A percentile compares a stretch with the other conserved stretches of the same genome.
phyloP scores from a whole-genome alignment of 2,329 filamentous ascomycete genomes.

The Salinomyces thailandicus region DNA sequence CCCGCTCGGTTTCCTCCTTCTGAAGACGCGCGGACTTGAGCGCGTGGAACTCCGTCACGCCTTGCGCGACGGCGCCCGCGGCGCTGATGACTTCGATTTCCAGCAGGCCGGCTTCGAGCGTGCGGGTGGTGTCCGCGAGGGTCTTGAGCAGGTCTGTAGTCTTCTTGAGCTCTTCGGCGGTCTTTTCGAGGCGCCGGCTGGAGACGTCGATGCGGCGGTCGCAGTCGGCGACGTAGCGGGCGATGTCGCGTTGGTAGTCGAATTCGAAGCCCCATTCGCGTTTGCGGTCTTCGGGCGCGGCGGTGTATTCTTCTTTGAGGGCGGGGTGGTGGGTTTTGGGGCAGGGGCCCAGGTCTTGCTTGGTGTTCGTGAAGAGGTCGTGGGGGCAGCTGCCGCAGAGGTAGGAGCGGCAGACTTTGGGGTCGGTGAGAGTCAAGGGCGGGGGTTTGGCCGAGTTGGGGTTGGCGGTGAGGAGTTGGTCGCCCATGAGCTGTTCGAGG shows the following conservation, averaged over 20 bases:
- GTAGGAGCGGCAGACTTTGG: constrained; percentile 91
- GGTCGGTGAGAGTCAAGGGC: constrained; percentile 76
- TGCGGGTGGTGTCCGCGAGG: constrained; percentile 69
- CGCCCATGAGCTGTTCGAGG: constrained; percentile 81
- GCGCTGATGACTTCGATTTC: constrained; percentile 82
- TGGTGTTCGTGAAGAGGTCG: constrained; percentile 98
- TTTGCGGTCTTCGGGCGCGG: constrained; percentile 58
- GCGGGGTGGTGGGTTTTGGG: constrained; percentile 79
- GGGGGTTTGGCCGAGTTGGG: constrained; percentile 61
- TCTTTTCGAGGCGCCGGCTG: constrained; percentile 88
- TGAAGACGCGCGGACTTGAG: constrained; percentile 68
- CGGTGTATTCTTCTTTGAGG: constrained; percentile 80
- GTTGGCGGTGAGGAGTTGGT: constrained; percentile 60
- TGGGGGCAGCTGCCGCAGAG: constrained; percentile 90
- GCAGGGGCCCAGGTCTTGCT: constrained; percentile 88
- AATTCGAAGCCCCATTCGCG: constrained; percentile 83
- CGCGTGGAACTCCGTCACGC: constrained; percentile 79
- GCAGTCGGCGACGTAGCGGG: constrained; percentile 94
- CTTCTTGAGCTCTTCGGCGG: constrained; percentile 87
- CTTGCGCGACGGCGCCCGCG: constrained; percentile 66
- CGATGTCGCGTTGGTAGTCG: constrained; percentile 92
- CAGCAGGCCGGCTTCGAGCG: constrained; percentile 69
- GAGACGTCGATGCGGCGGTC: constrained; percentile 86
- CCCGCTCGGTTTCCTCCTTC: constrained; percentile 74
- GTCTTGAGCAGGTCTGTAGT: constrained; percentile 81